Evolutionary conservation across 371 early-diverging fungal species (phyloP).

Genomic region (Mucor mucedo): DNA sequence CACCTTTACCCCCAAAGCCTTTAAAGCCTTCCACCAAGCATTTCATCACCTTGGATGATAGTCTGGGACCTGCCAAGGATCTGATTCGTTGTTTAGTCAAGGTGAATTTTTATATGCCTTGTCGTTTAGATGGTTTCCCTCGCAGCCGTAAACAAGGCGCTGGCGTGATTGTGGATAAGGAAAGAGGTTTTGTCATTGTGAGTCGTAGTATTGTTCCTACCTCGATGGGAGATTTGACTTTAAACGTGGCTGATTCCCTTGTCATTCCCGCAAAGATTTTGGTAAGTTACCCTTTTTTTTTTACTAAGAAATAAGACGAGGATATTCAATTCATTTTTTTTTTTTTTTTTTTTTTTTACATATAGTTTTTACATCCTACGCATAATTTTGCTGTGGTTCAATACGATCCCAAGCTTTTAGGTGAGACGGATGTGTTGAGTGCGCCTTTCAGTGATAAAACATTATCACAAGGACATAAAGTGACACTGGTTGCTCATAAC

Average conservation of each 20-base stretch:
- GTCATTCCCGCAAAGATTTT: slow-evolving; percentile 79
- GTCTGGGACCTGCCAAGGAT: slow-evolving; percentile 61
- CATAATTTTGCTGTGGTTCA: slow-evolving; percentile 78
- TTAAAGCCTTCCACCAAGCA: slow-evolving; percentile 62
- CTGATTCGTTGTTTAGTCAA: slow-evolving; percentile 69
- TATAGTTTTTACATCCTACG: slow-evolving; percentile 79
- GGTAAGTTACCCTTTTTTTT: slow-evolving; percentile 20
- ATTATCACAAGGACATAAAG: slow-evolving; percentile 68
- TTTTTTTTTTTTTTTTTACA: background rate
- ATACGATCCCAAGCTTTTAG: slow-evolving; percentile 77
- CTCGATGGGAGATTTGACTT: slow-evolving; percentile 71
- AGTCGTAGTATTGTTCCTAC: slow-evolving; percentile 77
- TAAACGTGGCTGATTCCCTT: slow-evolving; percentile 81
- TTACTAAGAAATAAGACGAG: background rate
- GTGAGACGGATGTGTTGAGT: slow-evolving; percentile 71
- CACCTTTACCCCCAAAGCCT: slow-evolving; percentile 48
- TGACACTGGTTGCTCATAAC: slow-evolving; percentile 77
- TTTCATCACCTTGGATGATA: slow-evolving; percentile 62
- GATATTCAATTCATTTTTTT: background rate
- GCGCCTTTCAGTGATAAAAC: slow-evolving; percentile 65
- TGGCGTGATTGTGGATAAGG: slow-evolving; percentile 76
- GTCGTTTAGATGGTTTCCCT: slow-evolving; percentile 71
- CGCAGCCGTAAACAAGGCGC: slow-evolving; percentile 71
- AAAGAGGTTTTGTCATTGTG: slow-evolving; percentile 72
- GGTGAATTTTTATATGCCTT: slow-evolving; percentile 70